Evolutionary conservation across 2,329 filamentous ascomycete genomes (phyloP).

Genomic region (Paraphoma sp.): DNA sequence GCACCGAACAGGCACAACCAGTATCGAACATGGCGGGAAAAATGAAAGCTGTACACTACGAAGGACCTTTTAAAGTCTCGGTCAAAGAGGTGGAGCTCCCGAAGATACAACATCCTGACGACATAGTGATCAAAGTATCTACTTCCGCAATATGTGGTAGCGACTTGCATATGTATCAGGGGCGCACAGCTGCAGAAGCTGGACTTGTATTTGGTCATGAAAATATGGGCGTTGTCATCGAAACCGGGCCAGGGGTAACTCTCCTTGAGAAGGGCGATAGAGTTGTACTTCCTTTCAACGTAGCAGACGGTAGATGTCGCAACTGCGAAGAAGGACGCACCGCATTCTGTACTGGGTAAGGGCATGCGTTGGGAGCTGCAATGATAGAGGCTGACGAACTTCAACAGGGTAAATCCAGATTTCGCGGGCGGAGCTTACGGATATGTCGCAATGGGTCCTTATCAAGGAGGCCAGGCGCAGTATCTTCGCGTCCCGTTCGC

Average conservation of each 20-base stretch:
- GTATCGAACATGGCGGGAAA: slow-evolving; percentile 30
- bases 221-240: slow-evolving; percentile 65
- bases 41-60: slow-evolving; percentile 70
- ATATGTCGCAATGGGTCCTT: slow-evolving; percentile 67
- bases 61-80: slow-evolving; percentile 67
- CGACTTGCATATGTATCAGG: slow-evolving; percentile 67
- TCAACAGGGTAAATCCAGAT: slow-evolving; percentile 59
- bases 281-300: slow-evolving; percentile 71
- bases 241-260: slow-evolving; percentile 65
- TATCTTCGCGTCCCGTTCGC: slow-evolving; percentile 70
- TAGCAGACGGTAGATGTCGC: slow-evolving; percentile 65
- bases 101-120: slow-evolving; percentile 68
- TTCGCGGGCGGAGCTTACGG: slow-evolving; percentile 67
- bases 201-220: slow-evolving; percentile 70
- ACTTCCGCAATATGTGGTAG: slow-evolving; percentile 67
- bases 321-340: slow-evolving; percentile 71
- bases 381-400: slow-evolving; percentile 3
- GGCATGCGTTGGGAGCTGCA: too few species aligned
- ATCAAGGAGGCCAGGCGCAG: slow-evolving; percentile 66
- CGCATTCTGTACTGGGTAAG: slow-evolving; percentile 67
- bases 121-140: slow-evolving; percentile 70
- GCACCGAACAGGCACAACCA: slow-evolving; percentile 11
- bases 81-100: slow-evolving; percentile 66
- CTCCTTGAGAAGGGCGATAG: slow-evolving; percentile 68
- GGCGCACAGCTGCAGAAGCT: slow-evolving; percentile 66